Evolutionary conservation across 2,329 filamentous ascomycete genomes (phyloP).

Genomic region (Claviceps africana): DNA sequence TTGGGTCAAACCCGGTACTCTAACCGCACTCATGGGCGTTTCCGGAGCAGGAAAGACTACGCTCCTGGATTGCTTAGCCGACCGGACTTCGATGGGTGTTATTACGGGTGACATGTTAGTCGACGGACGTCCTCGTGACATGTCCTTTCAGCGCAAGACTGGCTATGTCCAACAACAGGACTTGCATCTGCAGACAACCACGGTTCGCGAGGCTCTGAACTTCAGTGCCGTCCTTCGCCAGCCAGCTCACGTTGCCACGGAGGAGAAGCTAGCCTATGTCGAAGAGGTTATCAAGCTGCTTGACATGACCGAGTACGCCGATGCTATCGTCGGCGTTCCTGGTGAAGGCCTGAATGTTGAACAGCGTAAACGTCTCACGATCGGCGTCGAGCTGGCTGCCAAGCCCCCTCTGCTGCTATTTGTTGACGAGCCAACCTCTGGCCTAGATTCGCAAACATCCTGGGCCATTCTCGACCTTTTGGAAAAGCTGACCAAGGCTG

Average conservation of each 20-base stretch:
- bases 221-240: conserved; percentile 82
- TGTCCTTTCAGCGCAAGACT: conserved; percentile 80
- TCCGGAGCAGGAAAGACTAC: conserved; percentile 93
- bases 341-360: conserved; percentile 71
- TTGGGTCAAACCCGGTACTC: conserved; percentile 84
- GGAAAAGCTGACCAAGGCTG: conserved; percentile 76
- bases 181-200: conserved; percentile 70
- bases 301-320: conserved; percentile 81
- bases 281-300: conserved; percentile 82
- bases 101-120: conserved; percentile 71
- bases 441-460: conserved; percentile 83
- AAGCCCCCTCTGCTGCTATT: conserved; percentile 84
- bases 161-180: conserved; percentile 91
- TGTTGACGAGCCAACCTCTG: conserved; percentile 88
- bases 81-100: conserved; percentile 77
- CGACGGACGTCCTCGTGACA: conserved; percentile 52
- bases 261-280: conserved; percentile 77
- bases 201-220: conserved; percentile 73
- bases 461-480: conserved; percentile 84
- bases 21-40: conserved; percentile 84
- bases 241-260: conserved; percentile 53
- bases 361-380: conserved; percentile 66
- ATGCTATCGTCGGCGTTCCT: conserved; percentile 79
- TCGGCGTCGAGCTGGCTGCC: conserved; percentile 89
- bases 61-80: conserved; percentile 71